phyloP scores from a whole-genome alignment of 495 filamentous ascomycete genomes.

The Talaromyces adpressus region DNA sequence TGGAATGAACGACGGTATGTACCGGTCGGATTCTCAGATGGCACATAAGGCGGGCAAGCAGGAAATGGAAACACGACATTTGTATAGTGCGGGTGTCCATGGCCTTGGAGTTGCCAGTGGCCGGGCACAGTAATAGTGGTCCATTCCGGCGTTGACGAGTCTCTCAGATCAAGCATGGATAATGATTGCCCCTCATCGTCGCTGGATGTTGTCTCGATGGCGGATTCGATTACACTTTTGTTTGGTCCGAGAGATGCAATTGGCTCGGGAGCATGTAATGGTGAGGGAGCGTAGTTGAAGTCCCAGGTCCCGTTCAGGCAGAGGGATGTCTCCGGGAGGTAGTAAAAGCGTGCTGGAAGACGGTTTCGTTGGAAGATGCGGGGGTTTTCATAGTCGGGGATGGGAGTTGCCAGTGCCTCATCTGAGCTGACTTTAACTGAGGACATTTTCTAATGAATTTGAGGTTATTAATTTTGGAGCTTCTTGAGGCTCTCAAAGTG shows the following conservation, averaged over 20 bases:
- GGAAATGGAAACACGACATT: slow-evolving; percentile 60
- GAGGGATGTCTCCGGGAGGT: slow-evolving; percentile 42
- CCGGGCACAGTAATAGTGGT: slow-evolving; percentile 51
- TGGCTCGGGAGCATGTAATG: slow-evolving; percentile 38
- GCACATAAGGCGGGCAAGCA: slow-evolving; percentile 49
- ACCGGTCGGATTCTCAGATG: slow-evolving; percentile 55
- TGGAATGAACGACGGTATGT: slow-evolving; percentile 49
- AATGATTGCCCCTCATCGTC: slow-evolving; percentile 13
- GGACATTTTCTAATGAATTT: neutral
- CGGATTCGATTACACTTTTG: neutral
- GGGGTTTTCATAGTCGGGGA: slow-evolving; percentile 13
- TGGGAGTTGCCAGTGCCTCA: neutral
- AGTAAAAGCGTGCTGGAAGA: slow-evolving; percentile 53
- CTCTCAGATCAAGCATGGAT: neutral
- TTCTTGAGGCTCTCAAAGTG: neutral
- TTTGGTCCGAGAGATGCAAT: neutral
- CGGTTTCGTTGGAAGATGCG: slow-evolving; percentile 55
- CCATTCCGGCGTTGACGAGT: slow-evolving; percentile 25
- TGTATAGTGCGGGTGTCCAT: slow-evolving; percentile 57
- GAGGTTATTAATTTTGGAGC: neutral
- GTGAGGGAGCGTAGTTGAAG: slow-evolving; percentile 46
- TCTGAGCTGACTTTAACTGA: neutral
- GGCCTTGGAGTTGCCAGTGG: slow-evolving; percentile 66
- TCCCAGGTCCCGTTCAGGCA: slow-evolving; percentile 54
- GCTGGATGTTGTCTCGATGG: slow-evolving; percentile 5